Percentiles rank a stretch among this genome's conserved stretches.
Conservation (phyloP, 73 alveolate species). For the Paramecium bursaria region DNA sequence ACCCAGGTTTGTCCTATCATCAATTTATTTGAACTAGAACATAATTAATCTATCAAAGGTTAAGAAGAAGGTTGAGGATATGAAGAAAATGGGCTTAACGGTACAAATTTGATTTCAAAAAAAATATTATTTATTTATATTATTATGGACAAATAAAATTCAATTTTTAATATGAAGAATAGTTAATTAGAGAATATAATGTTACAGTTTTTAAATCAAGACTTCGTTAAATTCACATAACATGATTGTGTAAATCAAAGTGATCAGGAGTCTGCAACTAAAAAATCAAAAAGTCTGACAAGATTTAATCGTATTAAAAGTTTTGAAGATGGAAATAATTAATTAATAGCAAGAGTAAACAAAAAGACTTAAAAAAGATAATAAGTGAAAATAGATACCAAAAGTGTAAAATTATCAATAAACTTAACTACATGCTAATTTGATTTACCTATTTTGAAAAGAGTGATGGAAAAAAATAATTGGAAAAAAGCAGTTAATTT, state of each 20-base stretch:
- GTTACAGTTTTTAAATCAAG: slow-evolving; percentile 53
- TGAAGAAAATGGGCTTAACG: slow-evolving; percentile 11
- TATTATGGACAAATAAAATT: too few species aligned
- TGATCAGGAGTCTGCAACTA: slow-evolving; percentile 2
- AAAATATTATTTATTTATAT: too few species aligned
- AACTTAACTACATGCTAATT: slow-evolving; percentile 34
- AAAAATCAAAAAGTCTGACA: background rate
- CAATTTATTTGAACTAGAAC: slow-evolving; percentile 12
- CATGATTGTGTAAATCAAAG: slow-evolving; percentile 6
- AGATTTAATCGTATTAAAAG: slow-evolving; percentile 25
- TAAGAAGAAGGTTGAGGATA: slow-evolving; percentile 27
- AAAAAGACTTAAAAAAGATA: slow-evolving; percentile 20
- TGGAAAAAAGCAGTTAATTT: slow-evolving; percentile 70
- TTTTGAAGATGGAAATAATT: slow-evolving; percentile 46
- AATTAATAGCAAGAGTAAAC: background rate
- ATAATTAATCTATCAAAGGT: slow-evolving; percentile 19
- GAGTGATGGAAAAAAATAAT: slow-evolving; percentile 64
- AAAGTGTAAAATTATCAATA: slow-evolving; percentile 14
- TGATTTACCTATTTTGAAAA: slow-evolving; percentile 47
- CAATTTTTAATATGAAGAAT: background rate
- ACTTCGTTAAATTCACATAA: slow-evolving; percentile 44
- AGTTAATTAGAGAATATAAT: slow-evolving; percentile 36
- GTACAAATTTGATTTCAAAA: too few species aligned
- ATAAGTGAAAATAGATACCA: slow-evolving; percentile 41
- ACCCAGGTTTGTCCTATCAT: background rate